phyloP scores from a whole-genome alignment of 2,329 filamentous ascomycete genomes.

The Cryphonectria japonica region DNA sequence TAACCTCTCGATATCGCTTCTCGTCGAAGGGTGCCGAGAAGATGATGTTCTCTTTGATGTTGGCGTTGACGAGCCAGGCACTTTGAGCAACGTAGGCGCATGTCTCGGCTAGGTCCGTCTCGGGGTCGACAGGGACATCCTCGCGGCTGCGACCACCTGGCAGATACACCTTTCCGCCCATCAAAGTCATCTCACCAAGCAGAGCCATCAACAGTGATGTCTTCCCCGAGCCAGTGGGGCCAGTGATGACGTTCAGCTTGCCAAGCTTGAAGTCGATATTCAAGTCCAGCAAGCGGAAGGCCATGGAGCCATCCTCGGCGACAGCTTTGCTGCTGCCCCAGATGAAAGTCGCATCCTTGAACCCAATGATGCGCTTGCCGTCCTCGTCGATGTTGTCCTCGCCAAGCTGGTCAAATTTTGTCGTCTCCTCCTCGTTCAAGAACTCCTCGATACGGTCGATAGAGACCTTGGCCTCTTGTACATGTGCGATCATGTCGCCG shows the following conservation, averaged over 20 bases:
- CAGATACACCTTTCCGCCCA: slow-evolving; percentile 80
- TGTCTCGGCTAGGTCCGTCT: slow-evolving; percentile 86
- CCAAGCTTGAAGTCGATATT: slow-evolving; percentile 82
- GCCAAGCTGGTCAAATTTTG: slow-evolving; percentile 87
- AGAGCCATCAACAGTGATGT: slow-evolving; percentile 95
- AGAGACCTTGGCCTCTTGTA: slow-evolving; percentile 96
- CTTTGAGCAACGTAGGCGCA: slow-evolving; percentile 96
- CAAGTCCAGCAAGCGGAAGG: slow-evolving; percentile 82
- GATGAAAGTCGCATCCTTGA: slow-evolving; percentile 81
- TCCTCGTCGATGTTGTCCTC: slow-evolving; percentile 69
- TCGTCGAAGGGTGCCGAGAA: slow-evolving; percentile 84
- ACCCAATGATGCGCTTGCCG: slow-evolving; percentile 77
- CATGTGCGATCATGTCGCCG: slow-evolving; percentile 97
- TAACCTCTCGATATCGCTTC: slow-evolving; percentile 82
- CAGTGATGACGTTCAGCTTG: slow-evolving; percentile 88
- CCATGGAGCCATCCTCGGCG: slow-evolving; percentile 67
- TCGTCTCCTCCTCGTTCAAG: slow-evolving; percentile 88
- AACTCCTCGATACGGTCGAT: slow-evolving; percentile 97
- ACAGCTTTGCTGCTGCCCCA: slow-evolving; percentile 77
- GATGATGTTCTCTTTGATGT: slow-evolving; percentile 93
- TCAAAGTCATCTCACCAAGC: slow-evolving; percentile 90
- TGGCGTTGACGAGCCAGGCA: slow-evolving; percentile 95
- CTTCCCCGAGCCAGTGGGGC: slow-evolving; percentile 93
- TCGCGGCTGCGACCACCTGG: slow-evolving; percentile 86
- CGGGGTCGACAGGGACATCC: slow-evolving; percentile 78